Conservation (phyloP, 192 early-diverging fungal genomes). For the Funneliformis geosporum region DNA sequence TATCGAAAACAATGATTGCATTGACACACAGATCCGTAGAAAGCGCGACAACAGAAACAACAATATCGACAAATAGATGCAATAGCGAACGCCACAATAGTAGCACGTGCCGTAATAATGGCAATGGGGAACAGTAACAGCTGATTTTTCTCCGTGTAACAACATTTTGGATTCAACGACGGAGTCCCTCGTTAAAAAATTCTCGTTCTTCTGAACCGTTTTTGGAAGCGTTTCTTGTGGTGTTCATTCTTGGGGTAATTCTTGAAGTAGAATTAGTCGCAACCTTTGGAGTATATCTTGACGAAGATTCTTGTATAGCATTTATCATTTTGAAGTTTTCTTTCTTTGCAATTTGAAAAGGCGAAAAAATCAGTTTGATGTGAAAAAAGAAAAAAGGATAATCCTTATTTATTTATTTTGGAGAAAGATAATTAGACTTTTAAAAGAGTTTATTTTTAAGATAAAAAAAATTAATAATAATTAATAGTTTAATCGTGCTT, state of each 20-base stretch:
- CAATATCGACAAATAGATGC: not conserved
- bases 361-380: too few species aligned
- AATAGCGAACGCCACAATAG: not conserved
- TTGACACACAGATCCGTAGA: not conserved
- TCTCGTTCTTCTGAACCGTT: not conserved
- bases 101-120: not conserved
- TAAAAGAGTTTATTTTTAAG: too few species aligned
- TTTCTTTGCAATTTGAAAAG: too few species aligned
- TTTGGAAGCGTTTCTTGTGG: not conserved
- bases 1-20: not conserved
- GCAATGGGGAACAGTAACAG: not conserved
- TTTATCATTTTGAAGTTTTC: too few species aligned
- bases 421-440: too few species aligned
- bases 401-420: too few species aligned
- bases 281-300: too few species aligned
- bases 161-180: not conserved
- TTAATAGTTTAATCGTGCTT: too few species aligned
- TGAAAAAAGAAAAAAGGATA: too few species aligned
- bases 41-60: not conserved
- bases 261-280: too few species aligned
- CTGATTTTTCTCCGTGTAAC: not conserved
- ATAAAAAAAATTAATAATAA: too few species aligned
- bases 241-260: not conserved
- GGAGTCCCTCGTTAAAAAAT: not conserved
- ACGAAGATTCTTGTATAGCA: too few species aligned